These are phyloP conservation scores for Colletotrichum liaoningense DNA, from an alignment of 2,329 filamentous ascomycete genomes.

Conservation along the genomic window DNA sequence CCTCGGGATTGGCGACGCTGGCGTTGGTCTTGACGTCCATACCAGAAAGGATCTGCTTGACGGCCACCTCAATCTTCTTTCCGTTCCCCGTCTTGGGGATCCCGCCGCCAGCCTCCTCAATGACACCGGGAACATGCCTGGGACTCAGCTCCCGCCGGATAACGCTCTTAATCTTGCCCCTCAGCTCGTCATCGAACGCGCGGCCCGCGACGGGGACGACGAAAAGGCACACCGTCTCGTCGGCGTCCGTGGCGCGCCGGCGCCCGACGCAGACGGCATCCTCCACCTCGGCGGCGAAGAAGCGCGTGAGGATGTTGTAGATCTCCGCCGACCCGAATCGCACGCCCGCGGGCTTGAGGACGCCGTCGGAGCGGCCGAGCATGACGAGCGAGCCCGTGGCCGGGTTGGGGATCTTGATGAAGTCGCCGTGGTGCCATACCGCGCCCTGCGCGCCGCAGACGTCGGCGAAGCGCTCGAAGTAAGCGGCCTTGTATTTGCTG, in stretches of 20 bases:
- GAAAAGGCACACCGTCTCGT: constrained; percentile 91
- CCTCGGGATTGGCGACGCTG: constrained; percentile 91
- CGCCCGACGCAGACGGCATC: constrained; percentile 91
- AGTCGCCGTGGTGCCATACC: constrained; percentile 96
- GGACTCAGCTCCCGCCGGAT: constrained; percentile 85
- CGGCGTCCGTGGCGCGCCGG: constrained; percentile 75
- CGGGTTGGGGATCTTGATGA: constrained; percentile 75
- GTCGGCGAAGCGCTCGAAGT: constrained; percentile 84
- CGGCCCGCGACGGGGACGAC: constrained; percentile 76
- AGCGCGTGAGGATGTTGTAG: constrained; percentile 90
- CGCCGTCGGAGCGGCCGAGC: constrained; percentile 92
- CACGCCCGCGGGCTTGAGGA: constrained; percentile 92
- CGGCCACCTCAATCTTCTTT: constrained; percentile 96
- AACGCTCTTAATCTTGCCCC: constrained; percentile 70
- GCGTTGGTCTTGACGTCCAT: constrained; percentile 88
- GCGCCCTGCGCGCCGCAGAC: constrained; percentile 50
- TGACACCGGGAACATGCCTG: constrained; percentile 86
- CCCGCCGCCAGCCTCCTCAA: constrained; percentile 82
- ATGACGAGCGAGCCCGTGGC: constrained; percentile 84
- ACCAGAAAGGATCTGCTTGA: constrained; percentile 95
- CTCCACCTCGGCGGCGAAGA: constrained; percentile 82
- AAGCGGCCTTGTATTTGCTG: constrained; percentile 83
- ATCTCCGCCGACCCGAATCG: constrained; percentile 95
- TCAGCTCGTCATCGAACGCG: constrained; percentile 69
- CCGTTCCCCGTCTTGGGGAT: constrained; percentile 95